Conservation (phyloP, 345 rosid genomes). For the Eucalyptus marginata region DNA sequence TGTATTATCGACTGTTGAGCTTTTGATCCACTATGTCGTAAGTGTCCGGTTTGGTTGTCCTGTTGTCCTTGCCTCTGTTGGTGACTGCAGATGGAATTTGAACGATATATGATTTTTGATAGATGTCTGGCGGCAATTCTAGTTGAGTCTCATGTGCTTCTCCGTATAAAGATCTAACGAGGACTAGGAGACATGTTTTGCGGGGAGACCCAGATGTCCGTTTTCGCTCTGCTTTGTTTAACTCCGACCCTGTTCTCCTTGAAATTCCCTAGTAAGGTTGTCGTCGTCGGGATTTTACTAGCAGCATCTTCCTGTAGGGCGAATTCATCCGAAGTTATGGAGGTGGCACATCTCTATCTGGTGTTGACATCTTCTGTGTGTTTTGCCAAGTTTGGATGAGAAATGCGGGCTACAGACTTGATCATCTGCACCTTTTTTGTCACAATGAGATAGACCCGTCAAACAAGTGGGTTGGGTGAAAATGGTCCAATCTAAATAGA, state of each 20-base stretch:
- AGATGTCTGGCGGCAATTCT: background rate
- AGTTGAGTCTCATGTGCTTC: background rate
- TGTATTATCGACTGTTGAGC: background rate
- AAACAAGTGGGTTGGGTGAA: too few relatives aligned
- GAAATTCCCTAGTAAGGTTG: background rate
- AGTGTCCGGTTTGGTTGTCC: background rate
- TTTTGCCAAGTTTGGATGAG: background rate
- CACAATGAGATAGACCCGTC: background rate
- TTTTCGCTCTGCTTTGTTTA: background rate
- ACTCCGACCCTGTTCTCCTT: background rate
- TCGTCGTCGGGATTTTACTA: background rate
- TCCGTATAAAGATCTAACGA: background rate
- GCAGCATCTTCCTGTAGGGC: background rate
- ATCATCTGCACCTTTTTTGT: background rate
- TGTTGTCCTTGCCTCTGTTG: background rate
- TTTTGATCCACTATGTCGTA: background rate
- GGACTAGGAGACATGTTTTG: background rate
- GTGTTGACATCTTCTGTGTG: background rate
- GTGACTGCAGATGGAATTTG: background rate
- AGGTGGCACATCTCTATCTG: background rate
- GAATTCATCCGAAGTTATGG: background rate
- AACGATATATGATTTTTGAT: background rate
- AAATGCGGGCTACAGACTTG: background rate
- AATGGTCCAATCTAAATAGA: too few relatives aligned
- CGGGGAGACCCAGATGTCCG: background rate